Evolutionary conservation across 805 yeast genomes (phyloP).

Genomic region (Trichomonascus vanleenenianus): DNA sequence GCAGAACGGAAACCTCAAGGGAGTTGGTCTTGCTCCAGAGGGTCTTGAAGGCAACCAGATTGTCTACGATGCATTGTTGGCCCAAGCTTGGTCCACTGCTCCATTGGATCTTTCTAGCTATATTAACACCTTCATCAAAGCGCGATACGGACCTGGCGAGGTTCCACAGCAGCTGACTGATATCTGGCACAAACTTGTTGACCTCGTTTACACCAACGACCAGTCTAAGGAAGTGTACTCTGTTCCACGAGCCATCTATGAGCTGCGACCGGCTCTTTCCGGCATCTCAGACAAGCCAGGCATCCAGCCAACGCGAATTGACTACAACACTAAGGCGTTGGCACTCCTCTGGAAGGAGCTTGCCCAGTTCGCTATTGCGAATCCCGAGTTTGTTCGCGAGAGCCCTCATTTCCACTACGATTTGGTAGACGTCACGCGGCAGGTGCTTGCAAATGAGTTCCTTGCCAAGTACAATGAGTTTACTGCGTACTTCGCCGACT

Average conservation of each 20-base stretch:
- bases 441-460: conserved; percentile 10
- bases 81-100: conserved; percentile 10
- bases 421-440: conserved; percentile 12
- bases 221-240: conserved; percentile 5
- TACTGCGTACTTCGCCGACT: background rate
- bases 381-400: conserved; percentile 1
- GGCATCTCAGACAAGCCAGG: conserved; percentile 9
- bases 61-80: conserved; percentile 9
- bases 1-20: conserved; percentile 4
- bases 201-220: conserved; percentile 12
- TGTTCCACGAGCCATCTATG: conserved; percentile 7
- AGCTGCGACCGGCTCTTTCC: conserved; percentile 6
- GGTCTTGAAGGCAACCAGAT: conserved; percentile 14
- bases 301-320: conserved; percentile 7
- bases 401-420: conserved; percentile 11
- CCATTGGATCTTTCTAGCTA: conserved; percentile 7
- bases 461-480: conserved; percentile 5
- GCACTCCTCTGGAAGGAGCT: conserved; percentile 7
- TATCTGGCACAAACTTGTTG: conserved; percentile 9
- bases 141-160: conserved; percentile 10
- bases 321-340: conserved; percentile 5
- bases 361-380: background rate
- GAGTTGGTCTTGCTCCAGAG: conserved; percentile 11
- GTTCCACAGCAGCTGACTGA: conserved; percentile 2
- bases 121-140: conserved; percentile 3